Conservation (phyloP, 2,329 filamentous ascomycete species). For the Stagonosporopsis chrysanthemi region DNA sequence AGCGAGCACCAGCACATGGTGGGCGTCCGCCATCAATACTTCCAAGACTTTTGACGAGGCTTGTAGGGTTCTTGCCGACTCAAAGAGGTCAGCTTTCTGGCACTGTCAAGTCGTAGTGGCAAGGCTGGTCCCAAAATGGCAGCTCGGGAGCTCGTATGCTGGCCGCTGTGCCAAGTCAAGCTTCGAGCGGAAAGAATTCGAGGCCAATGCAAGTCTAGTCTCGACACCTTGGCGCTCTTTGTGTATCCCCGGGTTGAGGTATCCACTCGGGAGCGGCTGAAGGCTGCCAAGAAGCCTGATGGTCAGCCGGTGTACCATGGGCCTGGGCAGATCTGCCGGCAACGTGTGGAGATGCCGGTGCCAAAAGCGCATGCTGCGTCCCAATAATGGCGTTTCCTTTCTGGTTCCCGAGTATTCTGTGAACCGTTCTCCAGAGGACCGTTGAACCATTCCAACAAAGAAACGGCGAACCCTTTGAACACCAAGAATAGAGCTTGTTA, state of each 20-base stretch:
- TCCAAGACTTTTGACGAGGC: slow-evolving; percentile 32
- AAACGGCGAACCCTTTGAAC: background rate
- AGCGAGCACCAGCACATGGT: background rate
- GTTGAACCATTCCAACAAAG: background rate
- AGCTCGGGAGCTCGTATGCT: slow-evolving; percentile 4
- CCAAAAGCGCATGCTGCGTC: background rate
- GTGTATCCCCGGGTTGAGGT: slow-evolving; percentile 5
- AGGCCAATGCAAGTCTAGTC: slow-evolving; percentile 10
- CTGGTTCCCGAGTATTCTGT: background rate
- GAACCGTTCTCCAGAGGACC: background rate
- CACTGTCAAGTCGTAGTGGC: background rate
- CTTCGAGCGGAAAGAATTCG: slow-evolving; percentile 6
- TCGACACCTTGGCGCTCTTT: slow-evolving; percentile 19
- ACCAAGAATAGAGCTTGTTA: background rate
- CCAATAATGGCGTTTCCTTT: background rate
- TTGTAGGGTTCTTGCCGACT: slow-evolving; percentile 7
- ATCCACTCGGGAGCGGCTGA: slow-evolving; percentile 21
- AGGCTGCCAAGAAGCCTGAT: slow-evolving; percentile 10
- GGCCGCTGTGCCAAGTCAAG: slow-evolving; percentile 5
- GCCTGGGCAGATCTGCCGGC: background rate
- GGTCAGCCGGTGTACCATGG: slow-evolving; percentile 4
- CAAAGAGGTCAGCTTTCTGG: slow-evolving; percentile 5
- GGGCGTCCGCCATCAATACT: slow-evolving; percentile 34
- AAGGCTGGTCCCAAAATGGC: slow-evolving; percentile 7
- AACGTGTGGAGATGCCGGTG: slow-evolving; percentile 1